Conservation (phyloP, 495 filamentous ascomycete species). For the Podospora pseudocomata region DNA sequence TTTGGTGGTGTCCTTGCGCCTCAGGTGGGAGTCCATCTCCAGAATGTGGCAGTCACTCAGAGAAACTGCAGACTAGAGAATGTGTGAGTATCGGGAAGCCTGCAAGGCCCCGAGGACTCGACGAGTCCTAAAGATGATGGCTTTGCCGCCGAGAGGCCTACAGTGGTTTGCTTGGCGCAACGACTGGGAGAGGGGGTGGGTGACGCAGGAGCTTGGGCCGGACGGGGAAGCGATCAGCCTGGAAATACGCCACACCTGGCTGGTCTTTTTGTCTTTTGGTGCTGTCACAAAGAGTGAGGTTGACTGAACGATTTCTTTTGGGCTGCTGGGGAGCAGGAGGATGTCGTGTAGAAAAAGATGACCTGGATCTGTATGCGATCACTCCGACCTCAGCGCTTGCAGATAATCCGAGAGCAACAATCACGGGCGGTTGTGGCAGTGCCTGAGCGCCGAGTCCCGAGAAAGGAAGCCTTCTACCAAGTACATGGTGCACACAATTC, state of each 20-base stretch:
- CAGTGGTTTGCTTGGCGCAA: constrained; percentile 16
- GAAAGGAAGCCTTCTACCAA: background rate
- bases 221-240: constrained; percentile 29
- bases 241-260: background rate
- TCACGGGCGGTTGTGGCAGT: constrained; percentile 4
- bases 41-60: background rate
- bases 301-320: too few relatives aligned
- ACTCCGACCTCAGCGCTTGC: too few relatives aligned
- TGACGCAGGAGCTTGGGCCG: constrained; percentile 30
- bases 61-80: background rate
- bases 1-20: constrained; percentile 88
- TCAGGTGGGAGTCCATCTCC: constrained; percentile 32
- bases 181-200: constrained; percentile 9
- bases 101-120: constrained; percentile 10
- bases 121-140: constrained; percentile 19
- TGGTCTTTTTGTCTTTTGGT: background rate
- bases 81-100: background rate
- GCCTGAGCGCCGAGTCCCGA: background rate
- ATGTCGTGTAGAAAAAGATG: too few relatives aligned
- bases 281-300: too few relatives aligned
- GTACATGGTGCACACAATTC: background rate
- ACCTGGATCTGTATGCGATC: too few relatives aligned
- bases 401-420: background rate
- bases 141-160: constrained; percentile 6
- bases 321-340: too few relatives aligned